A percentile compares a stretch with the other conserved stretches of the same genome.
phyloP scores from a whole-genome alignment of 495 filamentous ascomycete genomes.

The Saxophila tyrrhenica region DNA sequence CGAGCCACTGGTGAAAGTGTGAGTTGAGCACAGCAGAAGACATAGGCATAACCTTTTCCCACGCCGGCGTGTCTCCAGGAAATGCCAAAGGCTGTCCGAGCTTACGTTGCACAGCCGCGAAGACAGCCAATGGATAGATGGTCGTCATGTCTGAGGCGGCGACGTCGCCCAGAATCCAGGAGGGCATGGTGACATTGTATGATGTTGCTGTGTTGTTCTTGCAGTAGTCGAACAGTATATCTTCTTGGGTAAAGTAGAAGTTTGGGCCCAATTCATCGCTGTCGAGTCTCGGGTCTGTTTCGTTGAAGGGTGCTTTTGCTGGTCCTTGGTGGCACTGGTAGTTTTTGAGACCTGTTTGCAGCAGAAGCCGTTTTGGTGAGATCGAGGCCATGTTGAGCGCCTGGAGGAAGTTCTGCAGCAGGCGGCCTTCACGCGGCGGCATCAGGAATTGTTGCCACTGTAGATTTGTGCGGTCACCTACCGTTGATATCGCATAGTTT shows the following conservation, averaged over 20 bases:
- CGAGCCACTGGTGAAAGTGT: slow-evolving; percentile 40
- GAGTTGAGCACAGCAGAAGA: slow-evolving; percentile 32
- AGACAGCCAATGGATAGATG: slow-evolving; percentile 35
- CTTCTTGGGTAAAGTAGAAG: slow-evolving; percentile 44
- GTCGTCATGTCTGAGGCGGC: slow-evolving; percentile 26
- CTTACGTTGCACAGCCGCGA: slow-evolving; percentile 33
- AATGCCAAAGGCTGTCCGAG: slow-evolving; percentile 29
- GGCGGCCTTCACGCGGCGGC: slow-evolving; percentile 31
- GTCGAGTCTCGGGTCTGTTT: slow-evolving; percentile 35
- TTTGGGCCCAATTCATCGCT: slow-evolving; percentile 31
- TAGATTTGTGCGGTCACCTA: background rate
- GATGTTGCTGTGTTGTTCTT: slow-evolving; percentile 11
- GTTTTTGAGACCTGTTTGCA: slow-evolving; percentile 24
- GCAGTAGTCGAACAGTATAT: slow-evolving; percentile 31
- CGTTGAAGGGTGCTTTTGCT: slow-evolving; percentile 29
- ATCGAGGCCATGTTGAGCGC: slow-evolving; percentile 32
- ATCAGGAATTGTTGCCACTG: slow-evolving; percentile 34
- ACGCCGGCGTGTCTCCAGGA: slow-evolving; percentile 31
- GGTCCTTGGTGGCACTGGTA: slow-evolving; percentile 33
- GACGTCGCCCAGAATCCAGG: slow-evolving; percentile 14
- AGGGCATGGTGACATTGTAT: slow-evolving; percentile 33
- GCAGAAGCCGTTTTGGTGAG: slow-evolving; percentile 34
- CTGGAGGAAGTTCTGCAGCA: slow-evolving; percentile 38
- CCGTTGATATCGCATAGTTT: background rate
- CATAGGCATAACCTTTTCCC: slow-evolving; percentile 32